Base-by-base conservation (phyloP, 768 basidiomycete genomes). In the Artomyces pyxidatus region DNA sequence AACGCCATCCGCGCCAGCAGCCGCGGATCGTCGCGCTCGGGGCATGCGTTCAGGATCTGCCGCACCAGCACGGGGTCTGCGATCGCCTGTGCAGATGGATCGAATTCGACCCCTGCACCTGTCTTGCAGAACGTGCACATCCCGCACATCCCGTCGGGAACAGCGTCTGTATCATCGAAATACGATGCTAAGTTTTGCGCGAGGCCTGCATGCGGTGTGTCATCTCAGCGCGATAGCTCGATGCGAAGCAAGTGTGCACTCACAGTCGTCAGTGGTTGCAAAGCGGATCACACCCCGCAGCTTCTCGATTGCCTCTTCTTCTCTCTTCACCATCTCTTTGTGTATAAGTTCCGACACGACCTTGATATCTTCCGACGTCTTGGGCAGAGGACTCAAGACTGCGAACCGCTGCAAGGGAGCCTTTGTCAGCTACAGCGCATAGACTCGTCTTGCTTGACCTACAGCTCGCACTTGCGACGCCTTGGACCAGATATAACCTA, bases 1-100 rank as follows among this genome's bases (percentile, higher is more conserved):
- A 76, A 77, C 4, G 74, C 75, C 64, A 74, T 65, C 7, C 74
- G 69, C 2, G 75, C 73, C n/a, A 77, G 63, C 27, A 75, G 61
- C 6, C 72, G 71, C 22, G 73, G 69, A 48, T 75, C 74, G 48
- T 75, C 73, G 27, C 73, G 71, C 38, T 69, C 71, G 29, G 63
- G 67, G 54, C 72, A 74, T n/a, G 66, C 68, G 12, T 53, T 54
- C 21, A 75, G 64, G 42, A 77, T 71, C 11, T 58, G 63, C 23
- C 58, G 47, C 50, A 75, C 58, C 42, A 65, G 61, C 12, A 12
- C 52, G 3, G 61, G 61, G 57, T 70, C 54, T 23, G 67, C 51
- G 22, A 53, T 42, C 16, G 56, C 43, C 19, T 53, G 37, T 23
- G 58, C 45, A 17, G 52, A 52, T 29, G 58, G 47, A 27, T 59